phyloP scores from a whole-genome alignment of 2,329 filamentous ascomycete species.

The Neonectria sp. region DNA sequence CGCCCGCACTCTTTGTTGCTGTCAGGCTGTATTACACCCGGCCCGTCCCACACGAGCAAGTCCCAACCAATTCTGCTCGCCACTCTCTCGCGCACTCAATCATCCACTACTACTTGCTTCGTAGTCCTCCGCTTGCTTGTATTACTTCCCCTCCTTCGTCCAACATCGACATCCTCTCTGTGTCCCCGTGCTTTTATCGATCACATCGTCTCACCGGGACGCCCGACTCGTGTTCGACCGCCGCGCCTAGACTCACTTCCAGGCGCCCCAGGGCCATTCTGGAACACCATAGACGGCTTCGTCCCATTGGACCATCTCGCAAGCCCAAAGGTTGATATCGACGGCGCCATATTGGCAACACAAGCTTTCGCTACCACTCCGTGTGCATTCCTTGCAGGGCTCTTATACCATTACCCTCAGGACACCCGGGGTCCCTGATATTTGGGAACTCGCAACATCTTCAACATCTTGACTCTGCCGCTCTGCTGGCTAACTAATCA shows the following conservation, averaged over 20 bases:
- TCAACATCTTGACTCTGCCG: neutral
- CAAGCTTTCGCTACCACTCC: conserved; percentile 18
- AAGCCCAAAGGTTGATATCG: conserved; percentile 19
- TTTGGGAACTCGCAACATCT: neutral
- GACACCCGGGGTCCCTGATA: neutral
- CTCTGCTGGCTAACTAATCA: conserved; percentile 2
- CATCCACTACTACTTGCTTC: conserved; percentile 2
- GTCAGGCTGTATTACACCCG: neutral
- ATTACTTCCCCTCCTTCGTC: conserved; percentile 8
- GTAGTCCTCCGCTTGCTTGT: conserved; percentile 12
- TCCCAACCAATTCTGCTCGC: neutral
- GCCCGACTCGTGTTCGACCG: neutral
- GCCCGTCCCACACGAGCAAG: neutral
- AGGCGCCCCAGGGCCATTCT: conserved; percentile 4
- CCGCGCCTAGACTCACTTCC: neutral
- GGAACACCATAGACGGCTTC: conserved; percentile 7
- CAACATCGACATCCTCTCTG: conserved; percentile 10
- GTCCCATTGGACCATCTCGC: conserved; percentile 14
- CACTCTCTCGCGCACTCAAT: neutral
- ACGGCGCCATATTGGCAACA: conserved; percentile 19
- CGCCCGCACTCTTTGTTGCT: neutral
- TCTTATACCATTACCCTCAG: neutral
- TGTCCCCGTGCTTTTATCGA: conserved; percentile 28
- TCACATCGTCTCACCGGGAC: conserved; percentile 40
- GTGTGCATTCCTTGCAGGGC: neutral